phyloP scores from a whole-genome alignment of 179 eudicot genomes.

The Gypsophila paniculata region DNA sequence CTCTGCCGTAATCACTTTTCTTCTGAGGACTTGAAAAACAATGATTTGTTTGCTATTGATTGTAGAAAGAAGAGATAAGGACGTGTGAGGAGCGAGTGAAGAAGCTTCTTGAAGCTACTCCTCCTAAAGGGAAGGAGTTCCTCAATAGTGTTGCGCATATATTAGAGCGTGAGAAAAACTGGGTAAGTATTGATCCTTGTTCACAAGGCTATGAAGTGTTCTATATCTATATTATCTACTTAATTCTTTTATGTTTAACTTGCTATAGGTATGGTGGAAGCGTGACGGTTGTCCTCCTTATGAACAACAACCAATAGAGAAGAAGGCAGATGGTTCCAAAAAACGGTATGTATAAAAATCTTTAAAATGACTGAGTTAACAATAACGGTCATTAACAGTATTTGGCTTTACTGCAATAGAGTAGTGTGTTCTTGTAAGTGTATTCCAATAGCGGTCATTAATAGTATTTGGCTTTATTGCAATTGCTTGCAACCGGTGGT shows the following conservation, averaged over 20 bases:
- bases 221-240: not conserved
- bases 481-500: too few relatives aligned
- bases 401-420: too few relatives aligned
- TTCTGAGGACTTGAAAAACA: not conserved
- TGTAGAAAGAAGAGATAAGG: constrained; percentile 85
- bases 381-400: too few relatives aligned
- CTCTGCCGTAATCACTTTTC: not conserved
- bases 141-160: constrained; percentile 83
- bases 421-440: too few relatives aligned
- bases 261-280: constrained; percentile 92
- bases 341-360: constrained; percentile 56
- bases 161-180: constrained; percentile 87
- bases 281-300: constrained; percentile 96
- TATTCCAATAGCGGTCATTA: too few relatives aligned
- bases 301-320: constrained; percentile 71
- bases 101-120: constrained; percentile 80
- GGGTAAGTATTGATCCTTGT: constrained; percentile 47
- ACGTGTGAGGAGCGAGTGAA: constrained; percentile 84
- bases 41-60: constrained; percentile 14
- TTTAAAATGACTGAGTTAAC: not conserved
- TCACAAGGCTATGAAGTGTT: constrained; percentile 9
- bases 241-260: not conserved
- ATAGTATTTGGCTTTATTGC: too few relatives aligned
- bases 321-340: constrained; percentile 65
- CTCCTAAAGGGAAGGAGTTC: constrained; percentile 90